Percentiles rank a stretch among this genome's conserved stretches.
These are phyloP conservation scores for Candida silvicultrix DNA, from an alignment of 805 yeast genomes.

Conservation along the genomic window DNA sequence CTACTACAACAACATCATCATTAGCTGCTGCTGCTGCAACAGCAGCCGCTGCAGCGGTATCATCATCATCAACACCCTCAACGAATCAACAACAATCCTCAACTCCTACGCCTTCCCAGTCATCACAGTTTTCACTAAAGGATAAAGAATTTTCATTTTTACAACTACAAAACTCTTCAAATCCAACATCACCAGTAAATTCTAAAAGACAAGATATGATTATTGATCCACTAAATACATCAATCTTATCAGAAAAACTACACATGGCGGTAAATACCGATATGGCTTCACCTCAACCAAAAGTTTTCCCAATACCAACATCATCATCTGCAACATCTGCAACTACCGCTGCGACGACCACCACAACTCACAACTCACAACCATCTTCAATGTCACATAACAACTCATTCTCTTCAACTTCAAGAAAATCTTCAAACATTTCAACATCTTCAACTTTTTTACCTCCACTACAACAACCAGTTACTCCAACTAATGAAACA, in stretches of 20 bases:
- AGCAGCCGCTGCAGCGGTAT: no score
- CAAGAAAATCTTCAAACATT: background rate
- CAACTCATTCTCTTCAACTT: background rate
- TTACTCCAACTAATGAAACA: background rate
- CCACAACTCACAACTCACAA: no score
- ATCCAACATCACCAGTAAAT: conserved; percentile 9
- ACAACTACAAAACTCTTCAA: conserved; percentile 1
- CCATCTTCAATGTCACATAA: background rate
- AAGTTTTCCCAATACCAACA: background rate
- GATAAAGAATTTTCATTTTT: background rate
- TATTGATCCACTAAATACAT: conserved; percentile 9
- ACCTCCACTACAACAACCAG: background rate
- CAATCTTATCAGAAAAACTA: background rate
- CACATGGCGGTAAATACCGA: background rate
- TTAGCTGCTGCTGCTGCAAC: no score
- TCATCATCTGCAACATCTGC: no score
- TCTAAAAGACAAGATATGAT: conserved; percentile 7
- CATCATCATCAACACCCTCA: background rate
- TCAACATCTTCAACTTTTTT: background rate
- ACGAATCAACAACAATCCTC: background rate
- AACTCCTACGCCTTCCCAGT: background rate
- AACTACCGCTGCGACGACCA: no score
- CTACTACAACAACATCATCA: no score
- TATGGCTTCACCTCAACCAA: background rate
- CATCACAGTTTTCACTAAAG: background rate